Evolutionary conservation across 2,329 filamentous ascomycete genomes (phyloP), one percentile per base, ranked within the genome.

Genomic region (Alternaria atra): DNA sequence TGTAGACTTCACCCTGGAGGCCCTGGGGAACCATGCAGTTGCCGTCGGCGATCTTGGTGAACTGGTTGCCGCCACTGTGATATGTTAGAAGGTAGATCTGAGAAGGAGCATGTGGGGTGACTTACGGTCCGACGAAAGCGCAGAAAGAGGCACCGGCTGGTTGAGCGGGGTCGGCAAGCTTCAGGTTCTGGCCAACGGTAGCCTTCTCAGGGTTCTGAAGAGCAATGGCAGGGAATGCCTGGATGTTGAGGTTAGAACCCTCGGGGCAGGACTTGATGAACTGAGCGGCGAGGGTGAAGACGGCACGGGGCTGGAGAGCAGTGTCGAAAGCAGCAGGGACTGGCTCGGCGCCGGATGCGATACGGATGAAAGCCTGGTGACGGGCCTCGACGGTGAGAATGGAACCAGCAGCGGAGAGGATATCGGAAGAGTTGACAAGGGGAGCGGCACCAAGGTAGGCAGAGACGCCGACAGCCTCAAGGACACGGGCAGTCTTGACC

Each of bases 331-430:
- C 85, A 73, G 87, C 86, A 4, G 91, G 88, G 4, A 91, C 85
- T 54, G 90, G 86, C 58, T 85, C 80, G 55, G 83, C 81, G 60
- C 85, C 83, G 20, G 84, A 81, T 39, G 86, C 87, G 59, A 84
- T 80, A 65, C 90, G 88, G 78, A 93, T 87, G 78, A 91, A 89
- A 63, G 89, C 89, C 79, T 91, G 89, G 80, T 93, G 91, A 60
- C 91, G 86, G 29, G 90, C 84, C 80, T 93, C 91, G 61, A 91
- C 85, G 25, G 90, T 91, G 44, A 91, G 84, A 75, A 93, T 93
- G 52, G 87, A 87, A 9, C 84, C 90, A 2, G 91, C 90, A 20
- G 87, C 86, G 61, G 84, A 82, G 52, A 93, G 86, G 63, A 91
- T 86, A 51, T 81, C 82, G 51, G 84, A 80, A 56, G 84, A 83